Conservation (phyloP, 805 yeast species). For the Wickerhamomyces kurtzmanii region DNA sequence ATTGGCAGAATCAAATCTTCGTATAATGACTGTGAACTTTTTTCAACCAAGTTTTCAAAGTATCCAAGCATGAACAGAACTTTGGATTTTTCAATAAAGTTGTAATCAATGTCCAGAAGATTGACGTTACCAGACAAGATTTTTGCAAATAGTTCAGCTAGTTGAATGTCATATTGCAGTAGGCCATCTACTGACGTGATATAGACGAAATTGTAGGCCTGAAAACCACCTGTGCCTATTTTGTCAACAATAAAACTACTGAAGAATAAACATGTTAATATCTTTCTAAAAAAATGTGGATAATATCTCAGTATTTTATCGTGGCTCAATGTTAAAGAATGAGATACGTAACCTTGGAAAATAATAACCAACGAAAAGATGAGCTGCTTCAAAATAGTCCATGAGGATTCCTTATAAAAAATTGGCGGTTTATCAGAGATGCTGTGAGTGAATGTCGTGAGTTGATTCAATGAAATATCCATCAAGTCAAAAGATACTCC, state of each 20-base stretch:
- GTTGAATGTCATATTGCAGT: slow-evolving; percentile 16
- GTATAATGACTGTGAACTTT: slow-evolving; percentile 23
- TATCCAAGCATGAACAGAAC: slow-evolving; percentile 18
- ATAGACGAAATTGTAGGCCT: slow-evolving; percentile 51
- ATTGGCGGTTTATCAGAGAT: too few relatives aligned
- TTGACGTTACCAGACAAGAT: slow-evolving; percentile 18
- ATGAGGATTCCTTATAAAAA: too few relatives aligned
- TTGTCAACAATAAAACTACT: slow-evolving; percentile 37
- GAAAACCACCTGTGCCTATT: slow-evolving; percentile 58
- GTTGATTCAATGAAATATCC: slow-evolving; percentile 7
- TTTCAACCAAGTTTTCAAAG: slow-evolving; percentile 19
- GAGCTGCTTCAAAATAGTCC: slow-evolving; percentile 29
- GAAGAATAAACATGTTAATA: slow-evolving; percentile 31
- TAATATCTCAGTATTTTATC: slow-evolving; percentile 7
- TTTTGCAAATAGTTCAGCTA: slow-evolving; percentile 19
- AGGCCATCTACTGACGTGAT: slow-evolving; percentile 34
- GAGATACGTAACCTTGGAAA: slow-evolving; percentile 36
- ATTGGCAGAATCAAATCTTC: slow-evolving; percentile 23
- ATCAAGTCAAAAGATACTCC: slow-evolving; percentile 9
- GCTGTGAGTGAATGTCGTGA: too few relatives aligned
- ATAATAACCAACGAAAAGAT: slow-evolving; percentile 40
- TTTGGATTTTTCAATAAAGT: slow-evolving; percentile 18
- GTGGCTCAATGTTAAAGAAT: slow-evolving; percentile 21
- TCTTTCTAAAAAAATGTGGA: slow-evolving; percentile 16
- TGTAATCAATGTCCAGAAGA: slow-evolving; percentile 3